Percentiles rank a stretch among this genome's conserved stretches.
Evolutionary conservation across 2,329 filamentous ascomycete species (phyloP).

Genomic region (Septoria petroselini): DNA sequence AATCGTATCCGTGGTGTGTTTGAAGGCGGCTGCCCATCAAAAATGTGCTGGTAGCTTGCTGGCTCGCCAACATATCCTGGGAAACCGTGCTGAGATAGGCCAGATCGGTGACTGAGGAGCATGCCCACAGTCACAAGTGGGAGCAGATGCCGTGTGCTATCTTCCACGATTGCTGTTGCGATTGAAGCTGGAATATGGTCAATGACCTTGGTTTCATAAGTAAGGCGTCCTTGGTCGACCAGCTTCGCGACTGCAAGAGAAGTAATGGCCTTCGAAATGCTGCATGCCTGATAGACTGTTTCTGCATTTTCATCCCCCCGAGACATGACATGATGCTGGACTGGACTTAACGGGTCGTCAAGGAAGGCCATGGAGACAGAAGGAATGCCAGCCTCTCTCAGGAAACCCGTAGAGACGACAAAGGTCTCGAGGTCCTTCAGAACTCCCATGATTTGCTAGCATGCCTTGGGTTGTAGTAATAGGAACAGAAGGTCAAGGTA

Average conservation of each 20-base stretch:
- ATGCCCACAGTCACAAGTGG: slow-evolving; percentile 27
- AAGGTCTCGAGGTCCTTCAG: slow-evolving; percentile 21
- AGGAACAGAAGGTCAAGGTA: neutral
- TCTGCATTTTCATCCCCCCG: slow-evolving; percentile 24
- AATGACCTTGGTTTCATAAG: slow-evolving; percentile 23
- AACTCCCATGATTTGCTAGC: slow-evolving; percentile 13
- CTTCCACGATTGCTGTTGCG: slow-evolving; percentile 17
- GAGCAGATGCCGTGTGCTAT: slow-evolving; percentile 21
- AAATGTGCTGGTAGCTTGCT: slow-evolving; percentile 17
- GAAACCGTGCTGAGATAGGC: slow-evolving; percentile 30
- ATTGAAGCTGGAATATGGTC: slow-evolving; percentile 18
- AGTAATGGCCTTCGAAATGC: slow-evolving; percentile 32
- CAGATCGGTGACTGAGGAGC: slow-evolving; percentile 30
- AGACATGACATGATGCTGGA: slow-evolving; percentile 20
- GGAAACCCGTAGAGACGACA: slow-evolving; percentile 9
- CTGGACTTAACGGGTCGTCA: slow-evolving; percentile 17
- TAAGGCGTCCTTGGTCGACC: slow-evolving; percentile 24
- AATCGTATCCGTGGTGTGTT: slow-evolving; percentile 29
- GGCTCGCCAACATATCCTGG: slow-evolving; percentile 25
- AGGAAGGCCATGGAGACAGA: slow-evolving; percentile 29
- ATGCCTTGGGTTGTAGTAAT: neutral
- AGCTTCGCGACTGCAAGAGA: slow-evolving; percentile 27
- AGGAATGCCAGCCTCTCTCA: slow-evolving; percentile 20
- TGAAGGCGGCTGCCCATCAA: slow-evolving; percentile 22
- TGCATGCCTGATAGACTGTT: slow-evolving; percentile 32